Base-by-base conservation (phyloP, 192 early-diverging fungal species). In the Phycomyces nitens region DNA sequence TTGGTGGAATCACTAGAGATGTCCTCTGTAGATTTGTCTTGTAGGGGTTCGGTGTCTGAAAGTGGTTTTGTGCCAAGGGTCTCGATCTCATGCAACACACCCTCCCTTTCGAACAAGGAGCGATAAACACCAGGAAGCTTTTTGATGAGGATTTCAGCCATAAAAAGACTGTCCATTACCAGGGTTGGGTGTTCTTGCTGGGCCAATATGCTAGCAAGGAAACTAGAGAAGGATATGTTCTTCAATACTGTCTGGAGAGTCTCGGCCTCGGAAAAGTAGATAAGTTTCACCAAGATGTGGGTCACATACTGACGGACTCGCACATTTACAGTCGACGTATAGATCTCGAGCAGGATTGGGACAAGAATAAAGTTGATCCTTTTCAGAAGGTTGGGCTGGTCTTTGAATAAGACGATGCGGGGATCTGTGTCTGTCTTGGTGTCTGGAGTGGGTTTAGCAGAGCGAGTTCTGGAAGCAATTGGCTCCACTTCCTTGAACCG, bases 291-390 rank as follows among this genome's bases (percentile, higher is more conserved):
- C 18, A 87, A 53, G 7, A 80, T 81, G 61, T 87, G 80, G 12
- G 88, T 77, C 1, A 87, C 73, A 18, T 83, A 76, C 66, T 92
- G 86, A 9, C 91, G 84, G 5, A 88, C 74, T 22, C 68, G 70
- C 5, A 79, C 54, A 50, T 90, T 85, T 11, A 89, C 85, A 0
- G 88, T 89, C 0, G 85, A 81, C 1, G 78, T 68, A 62, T 90
- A 92, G 0, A 94, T 81, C 49, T 89, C 83, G 29, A 91, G 76
- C 58, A 93, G 51, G 14, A 89, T 74, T 7, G 92, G 93, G 8
- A 93, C 67, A 18, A 91, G 54, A 23, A 77, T 53, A 10, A n/a
- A 57, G n/a, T 75, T 67, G 44, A 87, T 79, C 3, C 71, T 55
- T 55, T 63, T 64, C 3, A 81, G 40, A 40, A 72, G 29, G 0